Evolutionary conservation across 106 monocot species (phyloP), one percentile per base, ranked within the genome.

Genomic region (Dendrobium huoshanense): DNA sequence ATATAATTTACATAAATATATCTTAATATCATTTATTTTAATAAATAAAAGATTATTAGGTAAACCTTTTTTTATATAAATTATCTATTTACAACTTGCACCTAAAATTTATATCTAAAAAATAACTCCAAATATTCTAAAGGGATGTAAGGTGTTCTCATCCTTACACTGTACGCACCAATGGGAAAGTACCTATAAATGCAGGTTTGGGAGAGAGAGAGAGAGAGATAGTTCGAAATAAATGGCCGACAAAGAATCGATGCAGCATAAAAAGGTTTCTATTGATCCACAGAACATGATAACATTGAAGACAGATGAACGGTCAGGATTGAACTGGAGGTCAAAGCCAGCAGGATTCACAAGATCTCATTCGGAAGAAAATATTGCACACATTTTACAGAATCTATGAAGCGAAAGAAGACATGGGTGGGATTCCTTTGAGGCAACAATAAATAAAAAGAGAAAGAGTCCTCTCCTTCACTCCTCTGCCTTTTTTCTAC

Each of bases 231-330:
- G 51, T 45, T 16, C 51, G 51, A 15, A 51, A 72, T 31, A 37
- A 72, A 72, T 72, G 72, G 72, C 72, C 25, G 72, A 72, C 72
- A 72, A 37, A 27, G 72, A 72, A 72, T 37, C 29, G 72, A 72
- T 31, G 72, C 72, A 72, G 72, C 37, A 37, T 37, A 27, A 11
- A 33, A 4, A 72, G 10, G 37, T n/a, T 27, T 13, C 22, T 31
- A 5, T 27, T 72, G 72, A 72, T 31, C 72, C 72, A 72, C 37
- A 37, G 72, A 72, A 37, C 70, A 72, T 11, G 70, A 72, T 10
- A 31, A 33, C 2, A 33, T 3, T 3, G 13, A 3, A 7, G 70
- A 31, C 15, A 31, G 72, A 72, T 72, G 72, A 40, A 37, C 72
- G 33, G 72, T 37, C 72, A 31, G 72, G 72, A 72, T 72, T 33